phyloP scores from a whole-genome alignment of 2,329 filamentous ascomycete genomes.

The Cladosporium sp. region DNA sequence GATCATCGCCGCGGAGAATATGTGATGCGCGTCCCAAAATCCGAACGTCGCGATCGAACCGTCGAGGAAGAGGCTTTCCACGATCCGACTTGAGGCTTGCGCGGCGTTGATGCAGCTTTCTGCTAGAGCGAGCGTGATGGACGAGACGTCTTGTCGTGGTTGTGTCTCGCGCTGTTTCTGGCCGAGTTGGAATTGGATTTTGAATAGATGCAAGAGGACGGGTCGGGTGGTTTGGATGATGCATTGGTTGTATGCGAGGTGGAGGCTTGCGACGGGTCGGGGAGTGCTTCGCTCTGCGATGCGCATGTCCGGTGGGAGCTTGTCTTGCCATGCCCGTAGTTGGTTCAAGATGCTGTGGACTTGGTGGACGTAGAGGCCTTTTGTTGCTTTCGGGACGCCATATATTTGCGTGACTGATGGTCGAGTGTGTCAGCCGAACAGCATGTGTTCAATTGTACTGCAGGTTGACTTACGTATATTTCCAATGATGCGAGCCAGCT shows the following conservation, averaged over 20 bases:
- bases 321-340: constrained; percentile 36
- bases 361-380: constrained; percentile 31
- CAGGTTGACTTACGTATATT: constrained; percentile 28
- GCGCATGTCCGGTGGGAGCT: constrained; percentile 32
- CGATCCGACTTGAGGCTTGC: constrained; percentile 40
- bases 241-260: constrained; percentile 35
- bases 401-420: constrained; percentile 22
- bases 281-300: constrained; percentile 27
- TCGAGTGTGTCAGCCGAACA: no score
- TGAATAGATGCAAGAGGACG: constrained; percentile 32
- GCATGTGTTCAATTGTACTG: no score
- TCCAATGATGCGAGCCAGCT: constrained; percentile 35
- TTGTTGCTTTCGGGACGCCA: constrained; percentile 20
- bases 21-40: constrained; percentile 45
- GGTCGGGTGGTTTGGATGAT: constrained; percentile 33
- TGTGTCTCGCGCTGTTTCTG: not conserved
- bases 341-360: constrained; percentile 36
- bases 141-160: constrained; percentile 22
- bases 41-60: constrained; percentile 46
- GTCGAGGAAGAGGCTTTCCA: constrained; percentile 46
- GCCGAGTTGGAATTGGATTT: constrained; percentile 15
- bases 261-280: constrained; percentile 32
- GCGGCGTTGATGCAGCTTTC: constrained; percentile 44
- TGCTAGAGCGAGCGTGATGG: constrained; percentile 28
- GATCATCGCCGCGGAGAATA: constrained; percentile 45